Evolutionary conservation across 2,329 filamentous ascomycete species (phyloP).

Genomic region (Beauveria varroae): DNA sequence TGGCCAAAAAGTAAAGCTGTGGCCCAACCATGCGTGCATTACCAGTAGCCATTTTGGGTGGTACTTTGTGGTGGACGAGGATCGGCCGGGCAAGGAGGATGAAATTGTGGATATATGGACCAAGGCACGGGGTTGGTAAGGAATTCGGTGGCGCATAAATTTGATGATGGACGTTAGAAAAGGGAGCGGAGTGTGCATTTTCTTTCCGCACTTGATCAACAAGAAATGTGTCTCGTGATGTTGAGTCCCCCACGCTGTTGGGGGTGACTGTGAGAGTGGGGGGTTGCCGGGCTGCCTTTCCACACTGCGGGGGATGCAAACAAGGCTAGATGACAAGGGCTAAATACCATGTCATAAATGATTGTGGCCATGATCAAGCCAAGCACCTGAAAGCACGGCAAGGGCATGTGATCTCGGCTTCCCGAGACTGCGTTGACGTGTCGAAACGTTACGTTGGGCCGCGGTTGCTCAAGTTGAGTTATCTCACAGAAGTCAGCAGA

Average conservation of each 20-base stretch:
- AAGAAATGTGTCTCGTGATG: no score
- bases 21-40: constrained; percentile 78
- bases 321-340: neutral
- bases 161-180: neutral
- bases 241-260: no score
- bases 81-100: constrained; percentile 42
- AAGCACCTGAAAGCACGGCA: no score
- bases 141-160: neutral
- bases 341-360: no score
- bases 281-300: no score
- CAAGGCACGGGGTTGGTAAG: constrained; percentile 21
- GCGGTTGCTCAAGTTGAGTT: no score
- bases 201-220: no score
- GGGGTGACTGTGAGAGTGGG: no score
- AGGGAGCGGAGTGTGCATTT: neutral
- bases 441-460: neutral
- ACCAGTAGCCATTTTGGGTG: constrained; percentile 62
- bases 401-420: no score
- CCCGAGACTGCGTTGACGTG: neutral
- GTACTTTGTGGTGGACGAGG: constrained; percentile 67
- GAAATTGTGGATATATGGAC: constrained; percentile 68
- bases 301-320: no score
- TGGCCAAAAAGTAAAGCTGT: constrained; percentile 62
- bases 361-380: no score
- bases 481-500: no score